phyloP scores from a whole-genome alignment of 495 filamentous ascomycete species.

The Cercophora samala region DNA sequence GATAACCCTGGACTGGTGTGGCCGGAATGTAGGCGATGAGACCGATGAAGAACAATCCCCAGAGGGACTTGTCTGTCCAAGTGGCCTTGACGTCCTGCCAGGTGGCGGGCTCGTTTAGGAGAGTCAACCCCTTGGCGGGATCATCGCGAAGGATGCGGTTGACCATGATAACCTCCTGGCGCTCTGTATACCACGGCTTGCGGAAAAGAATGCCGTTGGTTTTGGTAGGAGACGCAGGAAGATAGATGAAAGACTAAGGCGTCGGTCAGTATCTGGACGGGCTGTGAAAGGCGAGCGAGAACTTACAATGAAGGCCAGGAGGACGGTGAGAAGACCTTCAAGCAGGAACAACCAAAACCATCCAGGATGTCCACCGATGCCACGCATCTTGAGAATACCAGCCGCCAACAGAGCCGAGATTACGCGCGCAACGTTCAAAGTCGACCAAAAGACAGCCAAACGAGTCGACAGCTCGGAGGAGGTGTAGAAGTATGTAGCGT shows the following conservation, averaged over 20 bases:
- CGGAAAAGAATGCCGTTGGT: conserved; percentile 51
- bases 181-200: conserved; percentile 47
- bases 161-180: conserved; percentile 61
- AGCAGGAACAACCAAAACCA: conserved; percentile 62
- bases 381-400: conserved; percentile 51
- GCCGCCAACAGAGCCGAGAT: conserved; percentile 53
- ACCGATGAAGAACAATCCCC: conserved; percentile 65
- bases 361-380: conserved; percentile 50
- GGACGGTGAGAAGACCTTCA: conserved; percentile 50
- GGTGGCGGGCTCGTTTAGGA: conserved; percentile 45
- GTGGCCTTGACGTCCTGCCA: conserved; percentile 58
- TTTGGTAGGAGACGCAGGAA: conserved; percentile 52
- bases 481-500: conserved; percentile 72
- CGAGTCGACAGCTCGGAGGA: conserved; percentile 56
- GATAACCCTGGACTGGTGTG: conserved; percentile 52
- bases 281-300: not conserved
- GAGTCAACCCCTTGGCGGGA: conserved; percentile 53
- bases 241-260: conserved; percentile 50
- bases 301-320: conserved; percentile 8
- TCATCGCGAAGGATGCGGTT: conserved; percentile 72
- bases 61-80: conserved; percentile 64
- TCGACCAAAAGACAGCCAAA: conserved; percentile 60
- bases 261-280: conserved; percentile 31
- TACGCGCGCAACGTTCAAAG: conserved; percentile 49
- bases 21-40: conserved; percentile 56